Evolutionary conservation across 805 yeast genomes (phyloP), one percentile per base, ranked within the genome.

Genomic region (Metschnikowia picachoensis): DNA sequence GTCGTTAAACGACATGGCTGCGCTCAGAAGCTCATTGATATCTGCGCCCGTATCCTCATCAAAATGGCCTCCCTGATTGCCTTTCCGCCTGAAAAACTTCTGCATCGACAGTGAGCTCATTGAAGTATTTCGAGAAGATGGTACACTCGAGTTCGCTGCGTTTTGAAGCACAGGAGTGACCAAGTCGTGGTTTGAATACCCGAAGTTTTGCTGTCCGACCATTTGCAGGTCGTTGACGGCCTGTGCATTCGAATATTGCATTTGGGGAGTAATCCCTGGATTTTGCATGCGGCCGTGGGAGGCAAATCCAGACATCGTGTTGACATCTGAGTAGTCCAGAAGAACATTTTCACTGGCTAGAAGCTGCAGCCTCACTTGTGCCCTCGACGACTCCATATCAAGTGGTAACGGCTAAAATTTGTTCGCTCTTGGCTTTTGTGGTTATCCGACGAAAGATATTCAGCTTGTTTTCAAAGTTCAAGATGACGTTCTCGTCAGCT

Each of bases 1-100:
- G 56, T 86, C 91, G 51, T 78, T 80, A 51, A 83, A 82, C 0
- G 88, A 77, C 51, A 84, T 65, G 25, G 63, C 61, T 8, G 67
- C 65, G 4, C 70, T 60, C 4, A 29, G 20, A 31, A 67, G 48
- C 31, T 65, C 66, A 37, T 59, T 63, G 28, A 67, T 56, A 46
- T 68, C 74, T 1, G 65, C 69, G 16, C 73, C 74, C 7, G 47
- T 34, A 4, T 69, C 72, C 8, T 71, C 76, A 41, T 68, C 72
- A 35, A 68, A 70, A 16, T 59, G 60, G 5, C 55, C 62, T 13
- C 59, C 64, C 35, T 37, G 41, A 14, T 47, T 61, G n/a, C 54
- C 57, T 46, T 68, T 71, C 30, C 77, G 60, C 35, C 67, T 64
- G 59, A 79, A 75, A 40, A 77, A 60, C 43, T 64, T 65, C 39